Evolutionary conservation across 352 stramenopile species (phyloP), one percentile per base, ranked within the genome.

Genomic region (Phytopythium helicoides): DNA sequence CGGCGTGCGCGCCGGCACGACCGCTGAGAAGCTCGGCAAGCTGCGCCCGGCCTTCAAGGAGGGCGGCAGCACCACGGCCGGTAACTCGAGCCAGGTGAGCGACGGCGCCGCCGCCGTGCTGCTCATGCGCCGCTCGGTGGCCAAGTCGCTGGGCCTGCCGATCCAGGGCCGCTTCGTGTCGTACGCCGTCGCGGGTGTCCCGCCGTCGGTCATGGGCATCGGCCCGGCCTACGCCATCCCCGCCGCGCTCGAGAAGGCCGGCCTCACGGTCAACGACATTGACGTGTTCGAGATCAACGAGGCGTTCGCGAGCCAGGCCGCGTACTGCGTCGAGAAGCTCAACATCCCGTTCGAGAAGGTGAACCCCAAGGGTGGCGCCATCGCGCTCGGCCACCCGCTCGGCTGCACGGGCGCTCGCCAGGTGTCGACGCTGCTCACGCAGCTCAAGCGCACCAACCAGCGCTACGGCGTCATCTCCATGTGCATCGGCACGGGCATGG

Each of bases 271-370:
- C 38, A 67, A 80, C 19, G 93, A 99, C 70, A 97, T 99, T 58
- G 97, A 99, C 71, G 86, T 98, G 34, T 78, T 98, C 14, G 96
- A 99, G 76, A 98, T 99, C 70, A 99, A 99, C 71, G 97, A 99
- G 80, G 97, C 97, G 10, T 99, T 99, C 71, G 96, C 97, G 8
- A 86, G 93, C 10, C 95, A 99, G 75, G 98, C 94, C 76, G 75
- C 99, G 44, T 81, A 95, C 15, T 98, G 96, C 58, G 86, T 97
- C 58, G 98, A 98, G 73, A 96, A 97, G 61, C 73, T 99, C n/a
- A 89, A 94, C 10, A 64, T 99, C 37, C 86, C 99, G 68, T 89
- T 94, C 35, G 79, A 83, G 15, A 93, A 96, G 59, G 87, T 81
- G 5, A 99, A 99, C 71, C 68, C 96, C 58, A 86, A 92, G 56